Conservation (phyloP, 106 monocot species). For the Platanthera zijinensis region DNA sequence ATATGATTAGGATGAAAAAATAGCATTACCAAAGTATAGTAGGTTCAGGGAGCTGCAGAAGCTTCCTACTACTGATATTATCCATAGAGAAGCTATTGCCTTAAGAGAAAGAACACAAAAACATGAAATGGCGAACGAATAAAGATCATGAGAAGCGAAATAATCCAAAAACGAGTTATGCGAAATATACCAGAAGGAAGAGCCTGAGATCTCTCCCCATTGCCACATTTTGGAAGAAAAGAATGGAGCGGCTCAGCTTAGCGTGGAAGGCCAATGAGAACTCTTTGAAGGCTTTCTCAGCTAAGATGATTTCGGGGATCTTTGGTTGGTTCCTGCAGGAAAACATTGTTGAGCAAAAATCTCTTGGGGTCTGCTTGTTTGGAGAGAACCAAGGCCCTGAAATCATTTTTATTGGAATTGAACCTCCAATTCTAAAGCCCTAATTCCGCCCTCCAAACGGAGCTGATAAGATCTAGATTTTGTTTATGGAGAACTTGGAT, state of each 20-base stretch:
- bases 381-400: neutral
- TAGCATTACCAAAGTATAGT: constrained; percentile 32
- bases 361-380: too few species aligned
- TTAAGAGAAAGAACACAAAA: neutral
- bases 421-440: too few species aligned
- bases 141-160: neutral
- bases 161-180: neutral
- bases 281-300: constrained; percentile 34
- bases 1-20: neutral
- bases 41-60: constrained; percentile 31
- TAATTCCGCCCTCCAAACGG: too few species aligned
- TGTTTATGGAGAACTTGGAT: too few species aligned
- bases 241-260: constrained; percentile 15
- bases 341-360: neutral
- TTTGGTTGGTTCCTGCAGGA: constrained; percentile 34
- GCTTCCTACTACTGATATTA: constrained; percentile 42
- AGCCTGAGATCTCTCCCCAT: constrained; percentile 54
- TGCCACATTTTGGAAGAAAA: constrained; percentile 40
- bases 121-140: neutral
- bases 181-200: constrained; percentile 40
- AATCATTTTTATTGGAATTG: too few species aligned
- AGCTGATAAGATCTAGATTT: too few species aligned
- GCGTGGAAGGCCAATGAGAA: constrained; percentile 18
- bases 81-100: constrained; percentile 39
- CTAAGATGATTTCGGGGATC: constrained; percentile 51